phyloP scores from a whole-genome alignment of 208 protist species.

The Acanthamoeba divionensis region DNA sequence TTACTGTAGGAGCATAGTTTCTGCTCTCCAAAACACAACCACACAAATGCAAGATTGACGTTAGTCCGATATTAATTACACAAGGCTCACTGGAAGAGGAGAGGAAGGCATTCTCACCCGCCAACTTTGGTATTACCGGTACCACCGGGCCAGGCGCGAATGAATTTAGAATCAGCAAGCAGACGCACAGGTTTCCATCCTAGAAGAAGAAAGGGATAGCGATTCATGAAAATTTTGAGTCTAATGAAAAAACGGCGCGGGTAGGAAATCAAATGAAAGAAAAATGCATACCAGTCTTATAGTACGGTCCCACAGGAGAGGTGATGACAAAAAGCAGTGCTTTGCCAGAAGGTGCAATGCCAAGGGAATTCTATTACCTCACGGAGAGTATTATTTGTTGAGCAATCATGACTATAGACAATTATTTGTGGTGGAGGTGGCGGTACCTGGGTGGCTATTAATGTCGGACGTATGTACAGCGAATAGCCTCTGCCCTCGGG shows the following conservation, averaged over 20 bases:
- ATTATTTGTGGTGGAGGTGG: neutral
- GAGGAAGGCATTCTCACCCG: slow-evolving; percentile 70
- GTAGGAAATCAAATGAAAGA: neutral
- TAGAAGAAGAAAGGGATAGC: too few relatives aligned
- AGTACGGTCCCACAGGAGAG: slow-evolving; percentile 97
- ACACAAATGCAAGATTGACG: too few relatives aligned
- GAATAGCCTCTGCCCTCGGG: slow-evolving; percentile 93
- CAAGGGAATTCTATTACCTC: slow-evolving; percentile 69
- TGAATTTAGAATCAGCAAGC: slow-evolving; percentile 85
- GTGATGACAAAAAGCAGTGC: slow-evolving; percentile 91
- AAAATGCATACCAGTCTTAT: slow-evolving; percentile 74
- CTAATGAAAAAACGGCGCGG: too few relatives aligned
- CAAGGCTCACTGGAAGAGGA: too few relatives aligned
- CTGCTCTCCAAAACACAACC: too few relatives aligned
- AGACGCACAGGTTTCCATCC: slow-evolving; percentile 91
- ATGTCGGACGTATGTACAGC: slow-evolving; percentile 96
- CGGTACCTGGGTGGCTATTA: slow-evolving; percentile 86
- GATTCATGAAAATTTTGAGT: too few relatives aligned
- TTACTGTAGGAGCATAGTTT: slow-evolving; percentile 79
- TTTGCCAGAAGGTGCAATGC: slow-evolving; percentile 73
- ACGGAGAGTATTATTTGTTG: neutral
- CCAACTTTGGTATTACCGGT: slow-evolving; percentile 91
- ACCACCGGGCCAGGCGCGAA: slow-evolving; percentile 94
- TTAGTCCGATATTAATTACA: too few relatives aligned
- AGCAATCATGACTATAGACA: neutral